These are phyloP conservation scores for Xylariales sp. DNA, from an alignment of 2,329 filamentous ascomycete genomes.

Conservation along the genomic window DNA sequence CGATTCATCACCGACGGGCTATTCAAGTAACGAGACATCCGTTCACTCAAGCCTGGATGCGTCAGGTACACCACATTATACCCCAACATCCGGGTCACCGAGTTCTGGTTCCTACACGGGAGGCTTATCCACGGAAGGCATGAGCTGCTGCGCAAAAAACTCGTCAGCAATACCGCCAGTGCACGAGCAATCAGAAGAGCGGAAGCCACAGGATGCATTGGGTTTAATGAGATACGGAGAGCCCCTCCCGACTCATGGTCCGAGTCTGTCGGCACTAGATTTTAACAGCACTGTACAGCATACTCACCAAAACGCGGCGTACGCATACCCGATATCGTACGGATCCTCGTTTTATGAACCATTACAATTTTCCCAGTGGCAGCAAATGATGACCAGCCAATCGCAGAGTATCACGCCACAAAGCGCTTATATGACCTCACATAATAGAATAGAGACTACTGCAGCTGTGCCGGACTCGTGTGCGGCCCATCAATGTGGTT, in stretches of 20 bases:
- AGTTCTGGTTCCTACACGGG: constrained; percentile 37
- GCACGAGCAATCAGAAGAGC: constrained; percentile 32
- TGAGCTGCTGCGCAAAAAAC: constrained; percentile 40
- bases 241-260: constrained; percentile 29
- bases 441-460: constrained; percentile 23
- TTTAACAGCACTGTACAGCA: constrained; percentile 28
- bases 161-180: constrained; percentile 10
- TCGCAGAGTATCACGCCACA: constrained; percentile 28
- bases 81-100: constrained; percentile 34
- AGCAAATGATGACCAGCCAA: constrained; percentile 40
- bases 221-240: constrained; percentile 38
- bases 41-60: constrained; percentile 39
- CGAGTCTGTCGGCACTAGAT: constrained; percentile 32
- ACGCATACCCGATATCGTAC: constrained; percentile 33
- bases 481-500: constrained; percentile 64
- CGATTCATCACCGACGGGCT: constrained; percentile 25
- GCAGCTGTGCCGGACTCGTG: constrained; percentile 15
- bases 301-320: constrained; percentile 34
- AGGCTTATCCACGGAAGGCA: constrained; percentile 24
- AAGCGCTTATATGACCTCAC: constrained; percentile 26
- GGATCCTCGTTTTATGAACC: constrained; percentile 39
- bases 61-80: constrained; percentile 39
- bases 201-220: constrained; percentile 31
- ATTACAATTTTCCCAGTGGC: constrained; percentile 44
- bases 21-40: constrained; percentile 38